Percentiles rank a stretch among this genome's conserved stretches.
These are phyloP conservation scores for Wallacemonas rigidus DNA, from an alignment of 208 protist genomes.

Conservation along the genomic window DNA sequence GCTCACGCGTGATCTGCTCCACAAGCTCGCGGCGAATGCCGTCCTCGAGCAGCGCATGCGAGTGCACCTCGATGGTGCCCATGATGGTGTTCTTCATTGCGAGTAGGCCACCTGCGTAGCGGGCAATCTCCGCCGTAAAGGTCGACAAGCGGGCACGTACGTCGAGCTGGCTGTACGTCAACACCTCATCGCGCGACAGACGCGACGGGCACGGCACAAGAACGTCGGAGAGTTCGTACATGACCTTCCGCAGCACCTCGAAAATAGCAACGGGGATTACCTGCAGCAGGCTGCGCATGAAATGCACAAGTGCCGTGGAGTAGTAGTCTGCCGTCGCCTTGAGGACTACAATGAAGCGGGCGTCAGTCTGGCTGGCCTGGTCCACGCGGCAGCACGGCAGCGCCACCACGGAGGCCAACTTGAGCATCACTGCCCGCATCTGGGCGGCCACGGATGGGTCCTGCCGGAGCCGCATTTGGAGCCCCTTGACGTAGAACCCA, in stretches of 20 bases:
- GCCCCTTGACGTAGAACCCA: constrained; percentile 80
- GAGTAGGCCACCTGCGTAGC: constrained; percentile 96
- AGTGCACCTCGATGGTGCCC: constrained; percentile 96
- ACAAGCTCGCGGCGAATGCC: constrained; percentile 96
- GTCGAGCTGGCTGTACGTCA: constrained; percentile 91
- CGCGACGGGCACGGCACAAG: constrained; percentile 82
- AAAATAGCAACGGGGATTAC: constrained; percentile 97
- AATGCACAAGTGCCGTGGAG: constrained; percentile 89
- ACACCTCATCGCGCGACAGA: constrained; percentile 63
- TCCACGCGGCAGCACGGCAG: constrained; percentile 94
- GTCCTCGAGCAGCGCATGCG: constrained; percentile 96
- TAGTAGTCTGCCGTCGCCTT: constrained; percentile 94
- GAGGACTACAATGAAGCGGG: constrained; percentile 71
- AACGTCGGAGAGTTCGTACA: constrained; percentile 88
- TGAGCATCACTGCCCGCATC: constrained; percentile 97
- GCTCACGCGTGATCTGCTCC: constrained; percentile 67
- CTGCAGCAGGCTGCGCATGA: constrained; percentile 94
- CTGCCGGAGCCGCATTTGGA: constrained; percentile 95
- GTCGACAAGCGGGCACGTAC: constrained; percentile 83
- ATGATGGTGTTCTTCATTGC: constrained; percentile 98
- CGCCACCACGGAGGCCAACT: constrained; percentile 95
- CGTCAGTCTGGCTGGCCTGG: constrained; percentile 68
- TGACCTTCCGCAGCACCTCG: constrained; percentile 93
- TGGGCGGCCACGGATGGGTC: constrained; percentile 91
- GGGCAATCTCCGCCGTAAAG: constrained; percentile 91